phyloP scores from a whole-genome alignment of 257 asterid species.

The Ajuga chamaepitys region DNA sequence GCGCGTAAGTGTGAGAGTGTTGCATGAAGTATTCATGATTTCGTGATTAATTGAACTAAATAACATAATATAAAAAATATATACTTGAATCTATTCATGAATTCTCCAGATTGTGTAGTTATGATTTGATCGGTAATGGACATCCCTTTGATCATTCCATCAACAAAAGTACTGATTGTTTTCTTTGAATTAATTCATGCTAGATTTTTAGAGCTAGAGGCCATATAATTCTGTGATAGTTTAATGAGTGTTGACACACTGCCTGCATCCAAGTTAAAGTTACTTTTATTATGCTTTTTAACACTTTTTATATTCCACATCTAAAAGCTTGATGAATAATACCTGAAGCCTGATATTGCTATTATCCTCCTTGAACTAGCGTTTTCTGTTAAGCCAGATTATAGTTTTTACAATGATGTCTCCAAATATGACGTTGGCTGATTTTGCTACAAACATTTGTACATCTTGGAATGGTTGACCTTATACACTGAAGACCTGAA shows the following conservation, averaged over 20 bases:
- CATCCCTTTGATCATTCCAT: not conserved
- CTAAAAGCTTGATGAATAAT: not conserved
- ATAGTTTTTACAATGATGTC: conserved; percentile 4
- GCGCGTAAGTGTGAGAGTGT: no score
- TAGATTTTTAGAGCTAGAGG: conserved; percentile 2
- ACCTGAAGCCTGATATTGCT: no score
- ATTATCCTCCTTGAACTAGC: not conserved
- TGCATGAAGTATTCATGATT: no score
- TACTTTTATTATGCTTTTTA: not conserved
- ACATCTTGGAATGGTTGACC: no score
- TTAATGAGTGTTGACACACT: not conserved
- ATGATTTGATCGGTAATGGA: not conserved
- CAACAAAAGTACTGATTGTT: conserved; percentile 5
- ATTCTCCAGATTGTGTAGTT: not conserved
- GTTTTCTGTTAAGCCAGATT: not conserved
- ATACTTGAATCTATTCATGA: not conserved
- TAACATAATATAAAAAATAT: no score
- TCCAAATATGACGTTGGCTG: not conserved
- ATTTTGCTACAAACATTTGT: no score
- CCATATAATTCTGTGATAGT: not conserved
- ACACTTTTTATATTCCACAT: not conserved
- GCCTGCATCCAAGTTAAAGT: not conserved
- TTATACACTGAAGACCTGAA: no score
- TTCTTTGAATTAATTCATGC: conserved; percentile 1
- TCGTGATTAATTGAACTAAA: no score